These are phyloP conservation scores for Beauveria sp. DNA, from an alignment of 2,329 filamentous ascomycete genomes.

Conservation along the genomic window DNA sequence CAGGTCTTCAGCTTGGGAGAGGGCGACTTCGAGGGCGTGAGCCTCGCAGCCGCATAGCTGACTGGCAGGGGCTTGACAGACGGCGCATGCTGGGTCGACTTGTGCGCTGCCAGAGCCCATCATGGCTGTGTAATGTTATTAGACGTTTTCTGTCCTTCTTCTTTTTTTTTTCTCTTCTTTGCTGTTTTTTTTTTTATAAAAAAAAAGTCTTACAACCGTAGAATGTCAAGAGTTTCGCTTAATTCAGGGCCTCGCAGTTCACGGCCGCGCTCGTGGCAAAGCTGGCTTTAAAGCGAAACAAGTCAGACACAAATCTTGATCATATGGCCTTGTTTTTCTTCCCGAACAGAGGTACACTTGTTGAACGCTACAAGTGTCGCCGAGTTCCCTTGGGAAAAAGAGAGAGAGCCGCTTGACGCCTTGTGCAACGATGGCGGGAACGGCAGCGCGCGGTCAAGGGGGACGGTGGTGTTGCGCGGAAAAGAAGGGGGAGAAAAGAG, in stretches of 20 bases:
- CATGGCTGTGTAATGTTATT: no score
- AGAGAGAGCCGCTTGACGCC: neutral
- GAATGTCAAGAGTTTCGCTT: no score
- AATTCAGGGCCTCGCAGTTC: no score
- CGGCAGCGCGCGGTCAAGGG: neutral
- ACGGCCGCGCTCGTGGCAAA: no score
- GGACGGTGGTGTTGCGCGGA: neutral
- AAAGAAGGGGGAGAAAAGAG: neutral
- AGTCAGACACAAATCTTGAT: no score
- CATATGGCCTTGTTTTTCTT: neutral
- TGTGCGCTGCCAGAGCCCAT: constrained; percentile 13
- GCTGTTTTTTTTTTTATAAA: no score
- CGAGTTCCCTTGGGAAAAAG: no score
- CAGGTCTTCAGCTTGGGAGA: constrained; percentile 54
- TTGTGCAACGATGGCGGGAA: neutral
- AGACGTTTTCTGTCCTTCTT: neutral
- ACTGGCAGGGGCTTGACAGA: constrained; percentile 53
- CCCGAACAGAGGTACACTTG: neutral
- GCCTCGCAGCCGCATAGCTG: constrained; percentile 58
- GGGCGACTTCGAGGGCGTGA: constrained; percentile 54
- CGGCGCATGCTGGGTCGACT: constrained; percentile 40
- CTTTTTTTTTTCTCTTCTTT: no score
- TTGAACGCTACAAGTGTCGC: no score
- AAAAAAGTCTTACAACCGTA: no score
- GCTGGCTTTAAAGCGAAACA: no score